Base-by-base conservation (phyloP, 1,139 yeast species). In the Sugiyamaella sp. region DNA sequence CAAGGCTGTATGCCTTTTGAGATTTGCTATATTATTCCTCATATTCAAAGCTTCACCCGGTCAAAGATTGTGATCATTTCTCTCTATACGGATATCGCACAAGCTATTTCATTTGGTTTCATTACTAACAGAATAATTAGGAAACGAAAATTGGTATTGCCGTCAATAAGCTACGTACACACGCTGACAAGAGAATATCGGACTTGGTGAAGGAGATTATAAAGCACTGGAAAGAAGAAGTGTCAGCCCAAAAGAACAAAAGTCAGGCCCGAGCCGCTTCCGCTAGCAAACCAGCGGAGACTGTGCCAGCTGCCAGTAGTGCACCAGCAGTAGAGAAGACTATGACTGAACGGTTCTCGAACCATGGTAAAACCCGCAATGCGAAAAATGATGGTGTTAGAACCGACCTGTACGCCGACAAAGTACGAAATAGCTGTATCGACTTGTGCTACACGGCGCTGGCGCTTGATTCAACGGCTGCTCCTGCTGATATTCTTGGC, bases 61-160 rank as follows among this genome's bases (percentile, higher is more conserved):
- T n/a, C n/a, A n/a, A n/a, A n/a, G n/a, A n/a, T n/a, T n/a, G n/a
- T n/a, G n/a, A n/a, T n/a, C n/a, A n/a, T n/a, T n/a, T n/a, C n/a
- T n/a, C n/a, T n/a, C n/a, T n/a, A n/a, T n/a, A n/a, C n/a, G n/a
- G n/a, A n/a, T n/a, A n/a, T n/a, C n/a, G n/a, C n/a, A n/a, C n/a
- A n/a, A n/a, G n/a, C n/a, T n/a, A n/a, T n/a, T n/a, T n/a, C n/a
- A n/a, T n/a, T n/a, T n/a, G 21, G 14, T 19, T 5, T 37, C 21
- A 5, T 37, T 20, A 16, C 49, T 35, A 37, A 37, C 49, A 4
- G 4, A 12, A 8, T 21, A 9, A 9, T n/a, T 63, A 74, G 68
- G 89, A 91, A 67, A 93, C 99, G n/a, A 90, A 89, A 71, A 93
- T 93, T n/a, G 99, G 99, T 57, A 95, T 93, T 22, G 95, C 93